Percentiles rank a stretch among this genome's conserved stretches.
These are phyloP conservation scores for Aciculoconidium aculeatum DNA, from an alignment of 805 yeast genomes.

Conservation along the genomic window DNA sequence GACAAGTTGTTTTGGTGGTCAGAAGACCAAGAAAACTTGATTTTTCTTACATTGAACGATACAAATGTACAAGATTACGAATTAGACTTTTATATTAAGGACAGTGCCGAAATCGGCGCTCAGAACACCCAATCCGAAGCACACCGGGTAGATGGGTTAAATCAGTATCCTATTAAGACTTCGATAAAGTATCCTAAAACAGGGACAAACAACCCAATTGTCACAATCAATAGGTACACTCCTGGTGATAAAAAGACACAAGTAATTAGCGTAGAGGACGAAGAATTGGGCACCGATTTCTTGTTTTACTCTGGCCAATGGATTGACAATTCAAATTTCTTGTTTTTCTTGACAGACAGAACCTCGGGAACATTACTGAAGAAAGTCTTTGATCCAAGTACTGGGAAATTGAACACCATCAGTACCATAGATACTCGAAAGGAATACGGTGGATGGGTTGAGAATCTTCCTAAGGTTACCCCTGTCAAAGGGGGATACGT, in stretches of 20 bases:
- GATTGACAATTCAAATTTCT: conserved; percentile 12
- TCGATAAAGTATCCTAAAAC: conserved; percentile 75
- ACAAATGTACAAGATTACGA: conserved; percentile 66
- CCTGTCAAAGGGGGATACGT: conserved; percentile 11
- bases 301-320: conserved; percentile 18
- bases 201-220: conserved; percentile 69
- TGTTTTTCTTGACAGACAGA: conserved; percentile 18
- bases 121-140: conserved; percentile 5
- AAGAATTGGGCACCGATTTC: conserved; percentile 11
- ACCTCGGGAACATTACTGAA: conserved; percentile 14
- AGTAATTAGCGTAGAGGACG: no score
- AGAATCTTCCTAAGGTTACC: conserved; percentile 12
- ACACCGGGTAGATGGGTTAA: conserved; percentile 14
- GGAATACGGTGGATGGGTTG: conserved; percentile 19
- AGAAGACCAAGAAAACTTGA: conserved; percentile 57
- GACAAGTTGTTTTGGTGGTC: conserved; percentile 87
- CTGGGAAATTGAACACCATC: conserved; percentile 3
- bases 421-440: conserved; percentile 8
- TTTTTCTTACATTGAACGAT: conserved; percentile 67
- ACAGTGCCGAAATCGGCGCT: conserved; percentile 12
- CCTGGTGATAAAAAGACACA: no score
- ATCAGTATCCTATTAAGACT: conserved; percentile 43
- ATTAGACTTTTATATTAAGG: conserved; percentile 68
- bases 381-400: conserved; percentile 10
- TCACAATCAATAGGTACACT: conserved; percentile 15